A percentile compares a stretch with the other conserved stretches of the same genome.
These are phyloP conservation scores for Diophrys appendiculata DNA, from an alignment of 73 alveolate genomes.

Conservation along the genomic window DNA sequence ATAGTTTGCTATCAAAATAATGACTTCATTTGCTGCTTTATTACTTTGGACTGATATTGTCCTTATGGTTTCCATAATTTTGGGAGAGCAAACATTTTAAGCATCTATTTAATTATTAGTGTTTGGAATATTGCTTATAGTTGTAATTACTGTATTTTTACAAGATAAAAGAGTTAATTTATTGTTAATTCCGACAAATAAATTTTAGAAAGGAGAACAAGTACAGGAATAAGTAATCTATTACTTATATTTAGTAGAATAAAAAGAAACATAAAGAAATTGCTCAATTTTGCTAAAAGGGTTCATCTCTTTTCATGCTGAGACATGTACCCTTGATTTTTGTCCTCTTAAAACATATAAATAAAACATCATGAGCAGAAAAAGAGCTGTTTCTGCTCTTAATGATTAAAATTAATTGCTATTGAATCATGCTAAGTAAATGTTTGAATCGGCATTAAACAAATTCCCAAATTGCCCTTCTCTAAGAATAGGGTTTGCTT, in stretches of 20 bases:
- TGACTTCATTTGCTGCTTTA: constrained; percentile 14
- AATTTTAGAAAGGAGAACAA: constrained; percentile 80
- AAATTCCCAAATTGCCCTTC: constrained; percentile 85
- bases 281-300: constrained; percentile 87
- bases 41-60: constrained; percentile 63
- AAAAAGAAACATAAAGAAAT: constrained; percentile 68
- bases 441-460: constrained; percentile 78
- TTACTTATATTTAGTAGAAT: constrained; percentile 67
- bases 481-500: constrained; percentile 80
- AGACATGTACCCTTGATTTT: constrained; percentile 78
- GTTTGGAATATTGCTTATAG: constrained; percentile 76
- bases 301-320: constrained; percentile 85
- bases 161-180: constrained; percentile 74
- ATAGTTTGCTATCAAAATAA: constrained; percentile 15
- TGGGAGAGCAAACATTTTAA: constrained; percentile 68
- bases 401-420: constrained; percentile 45
- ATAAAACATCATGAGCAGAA: background rate
- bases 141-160: constrained; percentile 62
- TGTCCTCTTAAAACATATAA: constrained; percentile 73
- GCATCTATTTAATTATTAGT: constrained; percentile 79
- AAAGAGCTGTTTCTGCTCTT: constrained; percentile 6
- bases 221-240: constrained; percentile 75
- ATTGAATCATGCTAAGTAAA: constrained; percentile 73
- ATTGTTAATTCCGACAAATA: constrained; percentile 64
- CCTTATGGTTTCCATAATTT: constrained; percentile 68